These are phyloP conservation scores for Yarrowia phangngaensis DNA, from an alignment of 805 yeast species.

Conservation along the genomic window DNA sequence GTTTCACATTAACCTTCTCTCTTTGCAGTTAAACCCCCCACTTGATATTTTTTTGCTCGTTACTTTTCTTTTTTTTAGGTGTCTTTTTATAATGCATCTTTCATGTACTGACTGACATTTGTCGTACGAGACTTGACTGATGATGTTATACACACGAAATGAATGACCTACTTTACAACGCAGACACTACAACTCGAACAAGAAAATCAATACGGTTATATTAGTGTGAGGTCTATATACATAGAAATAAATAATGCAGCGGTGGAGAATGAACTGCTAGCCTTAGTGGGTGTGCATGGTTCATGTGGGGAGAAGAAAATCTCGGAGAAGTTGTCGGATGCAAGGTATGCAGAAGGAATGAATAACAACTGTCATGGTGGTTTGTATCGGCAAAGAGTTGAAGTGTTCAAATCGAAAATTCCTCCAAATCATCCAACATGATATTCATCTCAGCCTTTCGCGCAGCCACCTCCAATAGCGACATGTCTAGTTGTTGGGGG, in stretches of 20 bases:
- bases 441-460: conserved; percentile 38
- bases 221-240: conserved; percentile 16
- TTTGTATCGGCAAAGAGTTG: too few species aligned
- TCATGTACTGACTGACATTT: too few species aligned
- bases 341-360: neutral
- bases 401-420: conserved; percentile 2
- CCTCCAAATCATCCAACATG: conserved; percentile 34
- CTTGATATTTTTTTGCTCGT: too few species aligned
- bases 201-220: conserved; percentile 6
- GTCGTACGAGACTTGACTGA: too few species aligned
- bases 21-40: too few species aligned
- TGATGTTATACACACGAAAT: too few species aligned
- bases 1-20: too few species aligned
- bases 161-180: too few species aligned
- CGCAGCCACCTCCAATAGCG: conserved; percentile 39
- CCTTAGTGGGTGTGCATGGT: neutral
- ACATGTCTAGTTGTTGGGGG: conserved; percentile 29
- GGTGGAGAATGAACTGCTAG: too few species aligned
- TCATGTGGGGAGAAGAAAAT: neutral
- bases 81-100: too few species aligned
- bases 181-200: too few species aligned
- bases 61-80: too few species aligned
- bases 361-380: neutral
- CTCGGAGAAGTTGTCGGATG: neutral
- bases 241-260: conserved; percentile 24